Base-by-base conservation (phyloP, 1,284 basidiomycete genomes). In the Austropuccinia psidii region DNA sequence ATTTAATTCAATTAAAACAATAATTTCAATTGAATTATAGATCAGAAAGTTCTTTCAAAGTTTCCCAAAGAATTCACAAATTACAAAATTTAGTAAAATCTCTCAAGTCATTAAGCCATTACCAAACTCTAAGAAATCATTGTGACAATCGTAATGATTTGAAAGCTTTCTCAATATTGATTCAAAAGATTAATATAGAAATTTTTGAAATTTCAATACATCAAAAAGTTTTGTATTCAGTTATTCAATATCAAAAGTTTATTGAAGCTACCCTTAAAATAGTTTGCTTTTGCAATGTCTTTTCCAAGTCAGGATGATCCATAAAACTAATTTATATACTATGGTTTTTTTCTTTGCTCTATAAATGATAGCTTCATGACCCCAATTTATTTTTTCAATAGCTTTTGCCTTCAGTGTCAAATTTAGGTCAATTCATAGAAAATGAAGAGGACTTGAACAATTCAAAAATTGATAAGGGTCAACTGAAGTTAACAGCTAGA, bases 201-300 rank as follows among this genome's bases (percentile, higher is more conserved):
- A 68, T 68, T 39, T 37, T 72, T 39, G 57, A 33, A 3, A 62
- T 72, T 21, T 61, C 62, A 17, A 58, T 49, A 11, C 47, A 58
- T n/a, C 57, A 72, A 21, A 58, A 54, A 31, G 43, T 72, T 11
- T 62, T 72, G 24, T 17, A 50, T 43, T 39, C 39, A 35, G 54
- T 72, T 43, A 45, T 72, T 3, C 50, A 29, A 13, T 27, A 72
- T 43, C 41, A 35, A 17, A 27, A 37, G 43, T 72, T 72, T 52
- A 19, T 27, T 7, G 35, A 24, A 41, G 61, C 61, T 72, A 58
- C 69, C 24, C 57, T 35, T 50, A 49, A 57, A 11, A 72, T 72
- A 58, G 69, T 72, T 29, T 5, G 69, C 54, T 58, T n/a, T 19
- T 13, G 13, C 19, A 15, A 15, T 15, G 24, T 31, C 33, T 45